Percentiles rank a stretch among this genome's conserved stretches.
Conservation (phyloP, 1,284 basidiomycete genomes). For the Marasmius tenuissimus region DNA sequence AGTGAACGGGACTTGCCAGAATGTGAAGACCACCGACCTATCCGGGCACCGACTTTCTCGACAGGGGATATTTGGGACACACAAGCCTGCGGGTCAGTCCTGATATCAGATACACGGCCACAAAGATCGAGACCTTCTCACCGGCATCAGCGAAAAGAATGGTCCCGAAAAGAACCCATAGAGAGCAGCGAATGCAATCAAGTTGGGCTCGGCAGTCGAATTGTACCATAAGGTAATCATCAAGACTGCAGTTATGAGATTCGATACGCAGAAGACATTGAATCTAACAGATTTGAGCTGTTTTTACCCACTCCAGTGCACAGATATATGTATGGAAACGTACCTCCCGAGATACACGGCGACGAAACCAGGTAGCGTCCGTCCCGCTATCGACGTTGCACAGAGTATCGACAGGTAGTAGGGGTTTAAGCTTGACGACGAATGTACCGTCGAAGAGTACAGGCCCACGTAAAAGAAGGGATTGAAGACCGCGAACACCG, state of each 20-base stretch:
- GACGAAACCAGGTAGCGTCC: constrained; percentile 22
- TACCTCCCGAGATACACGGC: constrained; percentile 23
- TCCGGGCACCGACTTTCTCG: constrained; percentile 25
- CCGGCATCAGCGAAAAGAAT: constrained; percentile 24
- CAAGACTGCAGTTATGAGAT: constrained; percentile 17
- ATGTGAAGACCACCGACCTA: constrained; percentile 12
- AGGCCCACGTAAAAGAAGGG: constrained; percentile 27
- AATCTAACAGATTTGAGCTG: constrained; percentile 12
- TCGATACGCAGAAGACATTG: constrained; percentile 21
- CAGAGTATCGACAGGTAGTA: constrained; percentile 25
- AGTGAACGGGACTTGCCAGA: background rate
- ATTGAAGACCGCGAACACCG: constrained; percentile 23
- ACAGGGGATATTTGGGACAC: constrained; percentile 24
- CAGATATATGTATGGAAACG: background rate
- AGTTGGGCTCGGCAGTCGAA: constrained; percentile 17
- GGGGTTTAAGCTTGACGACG: constrained; percentile 16
- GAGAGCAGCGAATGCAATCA: constrained; percentile 22
- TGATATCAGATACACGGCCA: background rate
- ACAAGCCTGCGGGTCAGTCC: constrained; percentile 16
- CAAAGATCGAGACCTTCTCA: constrained; percentile 7
- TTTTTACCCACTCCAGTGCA: no score
- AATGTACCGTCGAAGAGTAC: constrained; percentile 17
- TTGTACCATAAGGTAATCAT: constrained; percentile 26
- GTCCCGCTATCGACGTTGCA: constrained; percentile 22
- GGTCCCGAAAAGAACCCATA: constrained; percentile 26